Conservation (phyloP, 2,329 filamentous ascomycete species). For the Dothiorella sarmentorum region DNA sequence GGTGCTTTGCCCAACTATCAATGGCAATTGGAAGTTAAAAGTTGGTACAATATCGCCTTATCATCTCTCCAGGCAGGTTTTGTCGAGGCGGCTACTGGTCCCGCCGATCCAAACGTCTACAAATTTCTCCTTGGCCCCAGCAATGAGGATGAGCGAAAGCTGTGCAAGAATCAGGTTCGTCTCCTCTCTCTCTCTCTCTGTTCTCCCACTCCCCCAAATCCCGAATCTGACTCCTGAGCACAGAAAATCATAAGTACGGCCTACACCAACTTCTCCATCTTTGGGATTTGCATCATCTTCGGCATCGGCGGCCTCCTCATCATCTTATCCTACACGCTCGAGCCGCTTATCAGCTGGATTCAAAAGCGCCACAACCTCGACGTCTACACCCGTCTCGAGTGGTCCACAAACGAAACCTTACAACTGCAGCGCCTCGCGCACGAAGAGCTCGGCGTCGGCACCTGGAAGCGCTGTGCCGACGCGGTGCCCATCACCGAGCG, state of each 20-base stretch:
- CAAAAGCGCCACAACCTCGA: constrained; percentile 18
- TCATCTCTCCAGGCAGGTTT: too few species aligned
- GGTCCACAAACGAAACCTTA: constrained; percentile 17
- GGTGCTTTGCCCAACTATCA: too few species aligned
- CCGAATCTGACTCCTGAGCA: too few species aligned
- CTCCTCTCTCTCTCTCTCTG: too few species aligned
- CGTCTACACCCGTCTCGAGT: constrained; percentile 20
- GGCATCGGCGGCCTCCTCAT: constrained; percentile 24
- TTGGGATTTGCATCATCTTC: constrained; percentile 26
- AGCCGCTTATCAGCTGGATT: background rate
- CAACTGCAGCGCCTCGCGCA: constrained; percentile 20
- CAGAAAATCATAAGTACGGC: constrained; percentile 18
- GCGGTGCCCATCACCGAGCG: constrained; percentile 7
- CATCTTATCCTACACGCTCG: constrained; percentile 19
- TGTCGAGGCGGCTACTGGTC: too few species aligned
- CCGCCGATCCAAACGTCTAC: too few species aligned
- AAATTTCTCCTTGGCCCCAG: too few species aligned
- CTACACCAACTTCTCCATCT: constrained; percentile 24
- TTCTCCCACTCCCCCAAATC: too few species aligned
- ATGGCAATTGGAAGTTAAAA: too few species aligned
- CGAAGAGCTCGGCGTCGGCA: constrained; percentile 16
- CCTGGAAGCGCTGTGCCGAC: constrained; percentile 17
- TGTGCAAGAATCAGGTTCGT: too few species aligned
- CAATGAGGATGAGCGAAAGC: too few species aligned
- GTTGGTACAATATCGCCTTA: too few species aligned